Percentiles rank a stretch among this genome's conserved stretches.
These are phyloP conservation scores for Neurospora discreta DNA, from an alignment of 495 filamentous ascomycete genomes.

Conservation along the genomic window DNA sequence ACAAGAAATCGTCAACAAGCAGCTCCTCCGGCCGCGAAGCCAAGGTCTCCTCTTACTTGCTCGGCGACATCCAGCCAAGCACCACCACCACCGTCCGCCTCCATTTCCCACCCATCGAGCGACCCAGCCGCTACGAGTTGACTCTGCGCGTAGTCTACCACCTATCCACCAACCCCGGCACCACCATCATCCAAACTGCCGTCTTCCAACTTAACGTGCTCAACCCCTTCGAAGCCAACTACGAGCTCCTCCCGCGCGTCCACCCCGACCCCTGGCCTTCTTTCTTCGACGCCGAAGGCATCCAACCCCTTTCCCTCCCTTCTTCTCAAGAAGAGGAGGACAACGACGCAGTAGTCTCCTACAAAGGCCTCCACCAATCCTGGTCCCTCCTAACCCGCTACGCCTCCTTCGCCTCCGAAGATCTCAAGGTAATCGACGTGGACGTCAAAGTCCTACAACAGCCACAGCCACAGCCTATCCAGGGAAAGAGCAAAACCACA, in stretches of 20 bases:
- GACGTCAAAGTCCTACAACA: constrained; percentile 43
- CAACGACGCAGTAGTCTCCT: constrained; percentile 4
- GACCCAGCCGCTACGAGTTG: constrained; percentile 54
- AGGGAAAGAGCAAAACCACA: too few relatives aligned
- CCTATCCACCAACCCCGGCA: constrained; percentile 69
- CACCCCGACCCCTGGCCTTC: constrained; percentile 76
- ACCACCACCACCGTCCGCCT: constrained; percentile 28
- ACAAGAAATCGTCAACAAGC: constrained; percentile 10
- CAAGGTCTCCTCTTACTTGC: background rate
- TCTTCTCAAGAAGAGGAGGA: background rate
- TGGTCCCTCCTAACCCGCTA: constrained; percentile 67
- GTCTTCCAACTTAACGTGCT: constrained; percentile 57
- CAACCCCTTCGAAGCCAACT: constrained; percentile 79
- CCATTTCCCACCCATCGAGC: constrained; percentile 36
- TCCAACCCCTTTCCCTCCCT: constrained; percentile 12
- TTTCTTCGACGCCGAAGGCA: constrained; percentile 52
- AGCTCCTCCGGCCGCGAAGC: background rate
- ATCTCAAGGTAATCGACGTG: constrained; percentile 55
- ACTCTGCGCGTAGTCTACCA: constrained; percentile 65
- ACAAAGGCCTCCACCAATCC: constrained; percentile 59
- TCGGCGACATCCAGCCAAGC: background rate
- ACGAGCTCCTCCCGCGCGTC: constrained; percentile 67
- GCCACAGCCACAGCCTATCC: constrained; percentile 25
- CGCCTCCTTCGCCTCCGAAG: constrained; percentile 62
- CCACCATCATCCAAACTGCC: constrained; percentile 64